Base-by-base conservation (phyloP, 2,329 filamentous ascomycete genomes). In the Claviceps sp. region DNA sequence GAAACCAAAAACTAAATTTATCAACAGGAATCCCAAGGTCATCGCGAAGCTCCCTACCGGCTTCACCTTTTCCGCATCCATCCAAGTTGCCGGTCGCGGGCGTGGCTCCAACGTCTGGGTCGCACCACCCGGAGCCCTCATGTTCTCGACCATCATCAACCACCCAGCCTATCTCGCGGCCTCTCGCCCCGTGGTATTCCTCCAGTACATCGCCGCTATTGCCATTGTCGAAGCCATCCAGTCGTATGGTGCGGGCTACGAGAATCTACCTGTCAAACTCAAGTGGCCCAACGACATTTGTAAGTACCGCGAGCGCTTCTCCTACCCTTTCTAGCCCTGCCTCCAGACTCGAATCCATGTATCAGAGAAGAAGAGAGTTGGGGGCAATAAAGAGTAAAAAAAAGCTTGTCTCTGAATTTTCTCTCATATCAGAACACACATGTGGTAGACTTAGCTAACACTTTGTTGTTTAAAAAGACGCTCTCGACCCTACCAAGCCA, bases 221-320 rank as follows among this genome's bases (percentile, higher is more conserved):
- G 90, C 93, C 42, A 85, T 91, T 43, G 85, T 94, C 2, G 79
- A 87, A 55, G 91, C 88, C 0, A 83, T 97, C 56, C 84, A 87
- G 56, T 77, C 75, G 26, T 97, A 97, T 62, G 89, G 84, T 48
- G 68, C 69, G 2, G 87, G 84, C 7, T 97, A 94, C 66, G 74
- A 79, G 5, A 73, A 80, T 0, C 67, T 97, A 4, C 87, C 87
- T 0, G 76, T 98, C 42, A 89, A 87, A 64, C 70, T 98, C 36
- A 98, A 98, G 67, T 98, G 93, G 93, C 93, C 93, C 11, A 98
- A 98, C 61, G 93, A 98, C 63, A 87, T 98, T 51, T 91, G 81
- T 83, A 67, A 66, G 75, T 30, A 18, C 18, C 18, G 30, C 30
- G 30, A 34, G 9, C 30, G 30, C 9, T 20, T 34, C 24, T 9